phyloP scores from a whole-genome alignment of 306 rosid species.

The Prunus padus region DNA sequence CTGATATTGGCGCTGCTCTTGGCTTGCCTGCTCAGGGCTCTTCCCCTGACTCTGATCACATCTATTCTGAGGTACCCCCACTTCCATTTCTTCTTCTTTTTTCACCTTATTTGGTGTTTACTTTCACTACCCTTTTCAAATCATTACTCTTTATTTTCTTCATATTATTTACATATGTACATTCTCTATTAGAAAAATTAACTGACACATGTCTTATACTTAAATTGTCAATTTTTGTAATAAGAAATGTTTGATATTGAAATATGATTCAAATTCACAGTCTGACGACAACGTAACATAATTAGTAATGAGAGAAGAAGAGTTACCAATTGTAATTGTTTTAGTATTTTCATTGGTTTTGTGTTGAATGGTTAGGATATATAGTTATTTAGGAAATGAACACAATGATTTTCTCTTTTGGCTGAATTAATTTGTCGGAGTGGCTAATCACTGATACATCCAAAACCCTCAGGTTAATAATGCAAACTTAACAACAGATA shows the following conservation, averaged over 20 bases:
- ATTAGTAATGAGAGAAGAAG: not conserved
- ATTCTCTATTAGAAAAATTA: too few relatives aligned
- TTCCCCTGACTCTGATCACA: slow-evolving; percentile 72
- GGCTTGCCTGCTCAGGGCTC: slow-evolving; percentile 88
- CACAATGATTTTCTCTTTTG: not conserved
- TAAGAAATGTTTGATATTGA: not conserved
- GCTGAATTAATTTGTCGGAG: not conserved
- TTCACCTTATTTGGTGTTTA: not conserved
- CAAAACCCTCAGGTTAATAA: not conserved
- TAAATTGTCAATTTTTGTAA: not conserved
- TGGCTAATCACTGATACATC: not conserved
- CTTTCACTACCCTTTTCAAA: not conserved
- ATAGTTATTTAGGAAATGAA: not conserved
- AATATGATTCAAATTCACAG: not conserved
- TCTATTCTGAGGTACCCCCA: slow-evolving; percentile 66
- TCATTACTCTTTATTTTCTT: too few relatives aligned
- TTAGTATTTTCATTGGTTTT: not conserved
- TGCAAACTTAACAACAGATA: not conserved
- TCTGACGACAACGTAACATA: not conserved
- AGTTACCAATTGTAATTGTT: not conserved
- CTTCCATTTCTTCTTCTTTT: not conserved
- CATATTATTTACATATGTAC: too few relatives aligned
- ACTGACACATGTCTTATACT: not conserved
- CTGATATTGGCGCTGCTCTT: slow-evolving; percentile 93
- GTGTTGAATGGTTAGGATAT: not conserved